These are phyloP conservation scores for Acanthamoeba royreba DNA, from an alignment of 208 protist genomes.

Conservation along the genomic window DNA sequence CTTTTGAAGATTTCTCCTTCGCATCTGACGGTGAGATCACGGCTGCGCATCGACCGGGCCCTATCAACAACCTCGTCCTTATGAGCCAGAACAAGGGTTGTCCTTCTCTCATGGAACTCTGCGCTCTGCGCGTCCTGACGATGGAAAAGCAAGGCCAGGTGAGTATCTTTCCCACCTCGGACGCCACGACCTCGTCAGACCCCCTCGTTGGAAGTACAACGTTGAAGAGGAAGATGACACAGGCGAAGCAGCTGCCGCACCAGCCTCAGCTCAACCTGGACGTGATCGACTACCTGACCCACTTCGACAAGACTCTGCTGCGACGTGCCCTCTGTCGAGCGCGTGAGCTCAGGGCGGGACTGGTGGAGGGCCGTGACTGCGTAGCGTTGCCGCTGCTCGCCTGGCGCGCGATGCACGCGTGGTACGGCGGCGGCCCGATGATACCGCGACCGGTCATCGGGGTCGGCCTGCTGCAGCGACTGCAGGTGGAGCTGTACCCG, in stretches of 20 bases:
- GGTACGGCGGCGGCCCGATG: neutral
- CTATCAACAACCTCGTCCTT: neutral
- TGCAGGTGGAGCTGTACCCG: constrained; percentile 40
- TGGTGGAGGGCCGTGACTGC: neutral
- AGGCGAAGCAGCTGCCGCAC: neutral
- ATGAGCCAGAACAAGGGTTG: neutral
- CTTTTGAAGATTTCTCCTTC: neutral
- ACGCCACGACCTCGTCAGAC: too few species aligned
- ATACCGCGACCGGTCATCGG: neutral
- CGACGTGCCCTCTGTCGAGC: neutral
- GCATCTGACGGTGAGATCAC: too few species aligned
- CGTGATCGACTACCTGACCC: neutral
- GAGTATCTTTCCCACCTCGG: too few species aligned
- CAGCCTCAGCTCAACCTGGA: neutral
- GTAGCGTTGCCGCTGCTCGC: neutral
- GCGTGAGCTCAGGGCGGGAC: neutral
- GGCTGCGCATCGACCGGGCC: neutral
- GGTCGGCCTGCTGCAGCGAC: neutral
- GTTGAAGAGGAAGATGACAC: neutral
- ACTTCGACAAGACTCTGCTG: constrained; percentile 3
- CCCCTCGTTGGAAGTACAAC: too few species aligned
- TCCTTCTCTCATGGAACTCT: neutral
- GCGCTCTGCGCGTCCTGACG: neutral
- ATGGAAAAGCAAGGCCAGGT: neutral
- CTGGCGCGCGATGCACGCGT: neutral